Percentiles rank a stretch among this genome's conserved stretches.
phyloP scores from a whole-genome alignment of 2,329 filamentous ascomycete genomes.

The Pyricularia sp. region DNA sequence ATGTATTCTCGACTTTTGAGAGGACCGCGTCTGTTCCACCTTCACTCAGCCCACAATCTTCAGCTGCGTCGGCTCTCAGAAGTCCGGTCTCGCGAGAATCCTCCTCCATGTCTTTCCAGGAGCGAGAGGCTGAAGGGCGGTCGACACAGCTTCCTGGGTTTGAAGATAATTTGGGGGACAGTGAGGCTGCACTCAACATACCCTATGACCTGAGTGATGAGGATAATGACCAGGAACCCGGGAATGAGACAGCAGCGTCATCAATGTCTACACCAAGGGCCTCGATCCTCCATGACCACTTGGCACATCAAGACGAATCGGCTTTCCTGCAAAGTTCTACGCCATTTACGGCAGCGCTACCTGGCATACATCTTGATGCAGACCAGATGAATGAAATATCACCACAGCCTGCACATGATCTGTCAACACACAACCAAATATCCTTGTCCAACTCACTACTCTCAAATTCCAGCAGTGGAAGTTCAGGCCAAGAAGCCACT shows the following conservation, averaged over 20 bases:
- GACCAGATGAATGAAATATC: not conserved
- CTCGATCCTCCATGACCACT: slow-evolving; percentile 23
- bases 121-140: slow-evolving; percentile 18
- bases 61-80: slow-evolving; percentile 11
- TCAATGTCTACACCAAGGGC: slow-evolving; percentile 43
- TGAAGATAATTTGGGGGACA: slow-evolving; percentile 32
- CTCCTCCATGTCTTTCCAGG: slow-evolving; percentile 5
- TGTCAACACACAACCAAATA: not conserved
- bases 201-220: slow-evolving; percentile 39
- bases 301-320: slow-evolving; percentile 6
- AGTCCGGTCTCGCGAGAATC: slow-evolving; percentile 14
- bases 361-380: not conserved
- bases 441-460: not conserved
- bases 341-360: not conserved
- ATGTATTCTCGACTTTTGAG: slow-evolving; percentile 51
- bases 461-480: not conserved
- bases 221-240: slow-evolving; percentile 24
- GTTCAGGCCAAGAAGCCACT: slow-evolving; percentile 11
- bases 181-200: slow-evolving; percentile 46
- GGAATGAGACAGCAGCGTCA: slow-evolving; percentile 22
- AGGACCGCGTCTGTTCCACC: slow-evolving; percentile 50
- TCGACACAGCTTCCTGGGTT: slow-evolving; percentile 23
- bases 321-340: not conserved
- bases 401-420: not conserved
- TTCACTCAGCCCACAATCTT: slow-evolving; percentile 40